phyloP scores from a whole-genome alignment of 2,329 filamentous ascomycete genomes.

The Rutstroemia sp. region DNA sequence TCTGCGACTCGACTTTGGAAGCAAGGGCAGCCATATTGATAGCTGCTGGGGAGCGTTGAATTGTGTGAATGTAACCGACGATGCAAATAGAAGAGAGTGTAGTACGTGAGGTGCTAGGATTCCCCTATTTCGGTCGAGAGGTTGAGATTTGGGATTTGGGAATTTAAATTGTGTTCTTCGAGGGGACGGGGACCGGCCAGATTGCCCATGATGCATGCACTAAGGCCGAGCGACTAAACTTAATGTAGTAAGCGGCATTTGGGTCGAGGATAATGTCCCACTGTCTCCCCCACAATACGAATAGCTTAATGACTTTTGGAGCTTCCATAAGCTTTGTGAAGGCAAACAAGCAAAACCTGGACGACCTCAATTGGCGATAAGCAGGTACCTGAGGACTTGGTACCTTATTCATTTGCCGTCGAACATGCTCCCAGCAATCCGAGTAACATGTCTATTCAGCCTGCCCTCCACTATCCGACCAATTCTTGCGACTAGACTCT shows the following conservation, averaged over 20 bases:
- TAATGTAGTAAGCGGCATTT: background rate
- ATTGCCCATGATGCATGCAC: slow-evolving; percentile 20
- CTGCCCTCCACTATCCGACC: slow-evolving; percentile 33
- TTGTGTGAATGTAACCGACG: background rate
- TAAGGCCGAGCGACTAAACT: background rate
- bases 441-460: slow-evolving; percentile 25
- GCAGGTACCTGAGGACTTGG: too few species aligned
- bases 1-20: slow-evolving; percentile 89
- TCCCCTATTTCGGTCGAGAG: slow-evolving; percentile 14
- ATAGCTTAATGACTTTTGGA: background rate
- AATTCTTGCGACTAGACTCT: slow-evolving; percentile 39
- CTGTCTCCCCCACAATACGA: background rate
- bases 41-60: background rate
- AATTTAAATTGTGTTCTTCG: slow-evolving; percentile 5
- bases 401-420: background rate
- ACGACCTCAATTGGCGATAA: too few species aligned
- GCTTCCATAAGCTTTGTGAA: too few species aligned
- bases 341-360: too few species aligned
- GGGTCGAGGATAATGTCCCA: background rate
- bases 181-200: slow-evolving; percentile 20
- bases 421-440: slow-evolving; percentile 12
- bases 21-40: slow-evolving; percentile 58
- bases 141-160: slow-evolving; percentile 3
- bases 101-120: background rate
- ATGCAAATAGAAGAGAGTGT: background rate